A percentile compares a stretch with the other conserved stretches of the same genome.
These are phyloP conservation scores for Citrullus amarus DNA, from an alignment of 306 rosid species.

Conservation along the genomic window DNA sequence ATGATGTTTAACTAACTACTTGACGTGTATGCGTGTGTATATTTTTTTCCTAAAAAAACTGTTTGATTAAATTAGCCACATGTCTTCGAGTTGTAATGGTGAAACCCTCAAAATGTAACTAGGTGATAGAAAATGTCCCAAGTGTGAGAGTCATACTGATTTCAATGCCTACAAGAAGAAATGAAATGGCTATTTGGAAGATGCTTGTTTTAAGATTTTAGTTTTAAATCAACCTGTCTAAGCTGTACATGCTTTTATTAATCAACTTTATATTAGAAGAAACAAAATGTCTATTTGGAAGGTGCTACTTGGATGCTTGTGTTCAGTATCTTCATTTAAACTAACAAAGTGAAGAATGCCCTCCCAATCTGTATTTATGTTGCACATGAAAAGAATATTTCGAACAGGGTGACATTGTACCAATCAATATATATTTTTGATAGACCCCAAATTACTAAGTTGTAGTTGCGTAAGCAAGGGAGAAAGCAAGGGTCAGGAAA, in stretches of 20 bases:
- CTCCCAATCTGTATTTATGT: not conserved
- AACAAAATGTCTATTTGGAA: too few species aligned
- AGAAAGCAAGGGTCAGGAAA: too few species aligned
- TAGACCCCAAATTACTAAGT: too few species aligned
- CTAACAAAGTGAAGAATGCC: not conserved
- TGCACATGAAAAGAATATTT: not conserved
- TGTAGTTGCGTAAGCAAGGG: too few species aligned
- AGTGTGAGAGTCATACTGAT: not conserved
- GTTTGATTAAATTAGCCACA: not conserved
- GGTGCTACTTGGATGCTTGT: not conserved
- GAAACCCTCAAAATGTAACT: not conserved
- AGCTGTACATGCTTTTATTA: not conserved
- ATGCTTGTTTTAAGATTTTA: not conserved
- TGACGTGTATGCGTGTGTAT: not conserved
- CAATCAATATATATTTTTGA: too few species aligned
- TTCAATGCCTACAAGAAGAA: not conserved
- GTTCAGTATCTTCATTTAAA: not conserved
- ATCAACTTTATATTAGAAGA: too few species aligned
- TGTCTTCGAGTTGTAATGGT: not conserved
- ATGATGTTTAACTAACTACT: not conserved
- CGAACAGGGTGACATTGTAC: too few species aligned
- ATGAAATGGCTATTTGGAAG: not conserved
- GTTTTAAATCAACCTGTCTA: not conserved
- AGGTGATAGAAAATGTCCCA: not conserved
- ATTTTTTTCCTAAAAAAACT: not conserved